phyloP scores from a whole-genome alignment of 768 basidiomycete genomes.

The Tephrocybe sp. region DNA sequence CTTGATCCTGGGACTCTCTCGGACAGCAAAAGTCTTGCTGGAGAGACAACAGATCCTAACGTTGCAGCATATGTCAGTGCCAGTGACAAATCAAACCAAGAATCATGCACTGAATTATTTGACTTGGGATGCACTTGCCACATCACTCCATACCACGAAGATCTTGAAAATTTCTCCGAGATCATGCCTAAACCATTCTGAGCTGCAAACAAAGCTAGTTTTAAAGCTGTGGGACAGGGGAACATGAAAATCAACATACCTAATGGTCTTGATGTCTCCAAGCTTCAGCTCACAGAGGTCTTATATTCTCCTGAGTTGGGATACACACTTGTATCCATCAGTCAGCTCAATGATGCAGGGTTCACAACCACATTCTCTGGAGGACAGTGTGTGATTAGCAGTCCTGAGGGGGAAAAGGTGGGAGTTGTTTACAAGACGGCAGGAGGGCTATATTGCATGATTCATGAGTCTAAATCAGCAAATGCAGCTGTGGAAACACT shows the following conservation, averaged over 20 bases:
- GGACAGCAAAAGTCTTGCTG: too few species aligned
- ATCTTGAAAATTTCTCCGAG: conserved; percentile 22
- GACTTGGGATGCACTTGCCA: conserved; percentile 20
- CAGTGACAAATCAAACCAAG: too few species aligned
- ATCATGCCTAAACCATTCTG: conserved; percentile 24
- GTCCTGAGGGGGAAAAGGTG: conserved; percentile 17
- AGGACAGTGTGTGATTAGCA: conserved; percentile 27
- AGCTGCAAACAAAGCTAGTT: conserved; percentile 32
- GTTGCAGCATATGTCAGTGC: neutral
- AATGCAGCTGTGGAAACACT: conserved; percentile 11
- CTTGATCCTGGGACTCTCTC: too few species aligned
- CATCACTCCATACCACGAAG: conserved; percentile 22
- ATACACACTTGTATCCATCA: conserved; percentile 37
- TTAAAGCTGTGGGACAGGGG: conserved; percentile 29
- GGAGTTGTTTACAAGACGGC: conserved; percentile 22
- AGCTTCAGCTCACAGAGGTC: conserved; percentile 29
- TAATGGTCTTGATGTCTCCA: conserved; percentile 18
- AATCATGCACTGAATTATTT: too few species aligned
- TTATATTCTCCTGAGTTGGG: too few species aligned
- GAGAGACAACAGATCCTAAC: too few species aligned
- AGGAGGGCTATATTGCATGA: conserved; percentile 22
- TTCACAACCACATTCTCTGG: conserved; percentile 25
- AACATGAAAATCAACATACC: conserved; percentile 30
- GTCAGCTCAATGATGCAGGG: conserved; percentile 33
- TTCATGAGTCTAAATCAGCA: neutral